Evolutionary conservation across 192 early-diverging fungal genomes (phyloP), one percentile per base, ranked within the genome.

Genomic region (Backusella westeae): DNA sequence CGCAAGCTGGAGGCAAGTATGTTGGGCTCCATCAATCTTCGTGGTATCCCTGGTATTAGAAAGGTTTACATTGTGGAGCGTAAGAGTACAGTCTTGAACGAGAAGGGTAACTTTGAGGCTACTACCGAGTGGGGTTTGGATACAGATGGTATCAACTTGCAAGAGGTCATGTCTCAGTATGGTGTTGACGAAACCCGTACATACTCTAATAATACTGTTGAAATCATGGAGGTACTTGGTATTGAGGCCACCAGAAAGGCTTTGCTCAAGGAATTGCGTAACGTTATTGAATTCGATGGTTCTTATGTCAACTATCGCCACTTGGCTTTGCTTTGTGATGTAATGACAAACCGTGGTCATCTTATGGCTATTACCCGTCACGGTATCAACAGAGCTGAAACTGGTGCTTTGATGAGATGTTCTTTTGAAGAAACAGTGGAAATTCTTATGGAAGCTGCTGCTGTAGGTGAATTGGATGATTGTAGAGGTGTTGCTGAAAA

Each of bases 371-470:
- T 99, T 78, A 97, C 97, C 3, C 93, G 98, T 67, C 97, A 98
- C 76, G 98, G 98, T 81, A 99, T 99, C 82, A 99, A 63, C 8
- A 90, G 97, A 46, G 92, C 96, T 19, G 96, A 97, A 77, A 93
- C 96, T 1, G 96, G 96, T 63, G 96, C 94, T 10, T 84, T 99
- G 65, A 96, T 97, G 88, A 90, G 97, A 44, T 94, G 94, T 72
- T 96, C 98, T 10, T 99, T 99, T 71, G 98, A 99, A 85, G 98
- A 99, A 86, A 98, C 98, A 0, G 98, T 99, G 0, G 98, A 99
- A 86, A 92, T 98, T 82, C 89, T 99, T 76, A 93, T 99, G 89
- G 96, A 98, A 39, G 95, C 97, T 4, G 96, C 98, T 5, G 56
- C 92, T 44, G 89, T 90, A 23, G 98, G 96, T 73, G 94, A 96